A percentile compares a stretch with the other conserved stretches of the same genome.
Evolutionary conservation across 2,329 filamentous ascomycete genomes (phyloP).

Genomic region (Aspergillus brunneoviolaceus): DNA sequence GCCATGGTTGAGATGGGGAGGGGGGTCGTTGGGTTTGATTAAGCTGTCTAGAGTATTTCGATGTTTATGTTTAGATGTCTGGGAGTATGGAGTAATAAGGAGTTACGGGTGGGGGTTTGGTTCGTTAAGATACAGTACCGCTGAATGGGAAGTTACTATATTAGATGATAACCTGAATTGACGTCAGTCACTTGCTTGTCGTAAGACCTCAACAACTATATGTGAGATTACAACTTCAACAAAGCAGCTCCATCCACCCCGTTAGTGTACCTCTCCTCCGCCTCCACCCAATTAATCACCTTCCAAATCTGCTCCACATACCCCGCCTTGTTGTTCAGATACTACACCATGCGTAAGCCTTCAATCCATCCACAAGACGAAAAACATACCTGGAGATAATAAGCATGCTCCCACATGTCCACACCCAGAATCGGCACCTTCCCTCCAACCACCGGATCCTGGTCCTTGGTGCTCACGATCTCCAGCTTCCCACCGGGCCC

Average conservation of each 20-base stretch:
- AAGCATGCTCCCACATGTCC: constrained; percentile 94
- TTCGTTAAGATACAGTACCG: no score
- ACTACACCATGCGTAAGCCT: constrained; percentile 50
- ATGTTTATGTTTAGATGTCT: no score
- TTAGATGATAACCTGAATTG: no score
- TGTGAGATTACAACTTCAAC: constrained; percentile 26
- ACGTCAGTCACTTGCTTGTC: no score
- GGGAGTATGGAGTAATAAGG: no score
- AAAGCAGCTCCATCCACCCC: constrained; percentile 25
- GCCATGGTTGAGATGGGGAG: constrained; percentile 25
- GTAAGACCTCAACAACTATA: no score
- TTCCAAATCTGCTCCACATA: constrained; percentile 91
- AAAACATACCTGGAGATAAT: constrained; percentile 69
- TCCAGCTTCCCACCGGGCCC: constrained; percentile 59
- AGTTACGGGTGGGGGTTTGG: background rate
- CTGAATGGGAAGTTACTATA: no score
- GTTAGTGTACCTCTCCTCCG: constrained; percentile 62
- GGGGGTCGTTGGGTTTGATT: constrained; percentile 38
- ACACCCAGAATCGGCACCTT: constrained; percentile 72
- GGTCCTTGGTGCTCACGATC: constrained; percentile 81
- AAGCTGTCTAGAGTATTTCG: background rate
- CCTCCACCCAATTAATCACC: constrained; percentile 88
- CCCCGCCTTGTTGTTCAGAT: constrained; percentile 90
- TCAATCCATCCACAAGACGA: background rate
- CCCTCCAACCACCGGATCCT: constrained; percentile 76